A percentile compares a stretch with the other conserved stretches of the same genome.
phyloP scores from a whole-genome alignment of 2,329 filamentous ascomycete species.

The Pseudogymnoascus destructans region DNA sequence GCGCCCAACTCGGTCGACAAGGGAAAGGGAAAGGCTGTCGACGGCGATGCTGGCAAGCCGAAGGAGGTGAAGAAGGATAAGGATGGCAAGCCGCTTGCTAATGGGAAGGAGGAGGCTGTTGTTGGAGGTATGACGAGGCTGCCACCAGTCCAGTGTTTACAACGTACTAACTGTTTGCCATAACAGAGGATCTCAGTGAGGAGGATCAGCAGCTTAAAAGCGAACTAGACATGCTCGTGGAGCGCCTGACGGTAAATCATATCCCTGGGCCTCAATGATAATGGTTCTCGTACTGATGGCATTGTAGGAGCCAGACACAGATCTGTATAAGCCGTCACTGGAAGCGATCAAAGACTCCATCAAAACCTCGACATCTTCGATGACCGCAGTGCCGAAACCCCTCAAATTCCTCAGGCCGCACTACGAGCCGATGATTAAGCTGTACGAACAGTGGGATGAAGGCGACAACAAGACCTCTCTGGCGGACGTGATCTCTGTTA shows the following conservation, averaged over 20 bases:
- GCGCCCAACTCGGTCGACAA: constrained; percentile 76
- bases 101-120: constrained; percentile 64
- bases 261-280: not conserved
- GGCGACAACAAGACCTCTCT: constrained; percentile 78
- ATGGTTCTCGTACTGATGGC: constrained; percentile 3
- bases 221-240: constrained; percentile 95
- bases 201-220: constrained; percentile 97
- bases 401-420: constrained; percentile 96
- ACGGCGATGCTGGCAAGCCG: constrained; percentile 46
- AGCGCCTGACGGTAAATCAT: constrained; percentile 66
- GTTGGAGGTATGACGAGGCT: constrained; percentile 28
- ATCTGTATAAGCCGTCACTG: constrained; percentile 81
- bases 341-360: constrained; percentile 97
- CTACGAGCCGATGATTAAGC: constrained; percentile 75
- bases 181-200: constrained; percentile 80
- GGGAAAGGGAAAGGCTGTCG: constrained; percentile 86
- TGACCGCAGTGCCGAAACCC: constrained; percentile 97
- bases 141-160: constrained; percentile 13
- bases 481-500: constrained; percentile 90
- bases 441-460: constrained; percentile 80
- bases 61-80: constrained; percentile 48
- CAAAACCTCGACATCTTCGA: constrained; percentile 97
- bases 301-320: constrained; percentile 65
- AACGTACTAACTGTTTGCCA: constrained; percentile 26
- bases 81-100: constrained; percentile 55